Conservation (phyloP, 2,329 filamentous ascomycete genomes). For the Penicillium sp. region DNA sequence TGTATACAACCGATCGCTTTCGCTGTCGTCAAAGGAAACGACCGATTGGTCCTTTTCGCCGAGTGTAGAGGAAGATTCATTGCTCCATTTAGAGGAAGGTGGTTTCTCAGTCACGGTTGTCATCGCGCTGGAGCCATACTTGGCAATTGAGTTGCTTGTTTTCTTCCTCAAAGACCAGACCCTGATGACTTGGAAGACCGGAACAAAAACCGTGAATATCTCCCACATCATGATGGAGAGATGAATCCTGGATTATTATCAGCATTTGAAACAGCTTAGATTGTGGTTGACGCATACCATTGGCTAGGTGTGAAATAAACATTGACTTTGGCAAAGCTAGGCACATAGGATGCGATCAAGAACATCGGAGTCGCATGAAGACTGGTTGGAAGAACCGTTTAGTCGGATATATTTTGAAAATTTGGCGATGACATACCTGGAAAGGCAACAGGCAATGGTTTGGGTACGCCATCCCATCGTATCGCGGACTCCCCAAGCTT, state of each 20-base stretch:
- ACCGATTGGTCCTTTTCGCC: not conserved
- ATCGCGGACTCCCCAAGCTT: constrained; percentile 7
- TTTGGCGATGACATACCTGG: constrained; percentile 1
- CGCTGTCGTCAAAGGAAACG: not conserved
- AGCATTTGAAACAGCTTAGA: not conserved
- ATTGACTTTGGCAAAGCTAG: constrained; percentile 9
- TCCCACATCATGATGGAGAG: constrained; percentile 10
- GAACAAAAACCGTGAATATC: constrained; percentile 9
- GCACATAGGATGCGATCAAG: constrained; percentile 6
- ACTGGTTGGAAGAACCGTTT: not conserved
- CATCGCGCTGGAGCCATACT: not conserved
- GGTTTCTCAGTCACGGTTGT: not conserved
- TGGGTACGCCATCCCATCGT: constrained; percentile 11
- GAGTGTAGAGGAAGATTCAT: constrained; percentile 6
- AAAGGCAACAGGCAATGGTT: constrained; percentile 8
- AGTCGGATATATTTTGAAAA: not conserved
- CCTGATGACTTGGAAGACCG: constrained; percentile 5
- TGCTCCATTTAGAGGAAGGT: not conserved
- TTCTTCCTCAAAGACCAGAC: constrained; percentile 1
- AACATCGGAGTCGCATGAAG: constrained; percentile 11
- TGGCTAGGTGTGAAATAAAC: constrained; percentile 8
- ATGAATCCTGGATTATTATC: constrained; percentile 11
- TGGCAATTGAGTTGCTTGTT: not conserved
- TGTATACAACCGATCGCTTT: constrained; percentile 5
- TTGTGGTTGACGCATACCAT: constrained; percentile 5